Evolutionary conservation across 768 basidiomycete genomes (phyloP).

Genomic region (Tephrocybe sp.): DNA sequence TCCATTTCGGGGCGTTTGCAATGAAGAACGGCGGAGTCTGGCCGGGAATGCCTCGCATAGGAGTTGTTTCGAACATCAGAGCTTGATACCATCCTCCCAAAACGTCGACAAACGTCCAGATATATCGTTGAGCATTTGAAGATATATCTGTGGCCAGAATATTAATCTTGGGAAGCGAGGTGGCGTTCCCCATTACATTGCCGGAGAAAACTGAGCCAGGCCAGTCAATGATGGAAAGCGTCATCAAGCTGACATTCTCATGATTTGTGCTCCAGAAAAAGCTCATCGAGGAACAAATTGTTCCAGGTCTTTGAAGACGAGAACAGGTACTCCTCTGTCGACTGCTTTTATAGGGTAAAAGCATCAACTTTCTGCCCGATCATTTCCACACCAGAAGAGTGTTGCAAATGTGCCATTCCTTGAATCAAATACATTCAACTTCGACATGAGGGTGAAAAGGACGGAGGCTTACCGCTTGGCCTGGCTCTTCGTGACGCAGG

Average conservation of each 20-base stretch:
- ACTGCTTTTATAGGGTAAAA: neutral
- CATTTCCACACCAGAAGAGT: no score
- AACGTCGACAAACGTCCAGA: constrained; percentile 31
- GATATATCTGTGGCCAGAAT: constrained; percentile 24
- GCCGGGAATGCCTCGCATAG: constrained; percentile 15
- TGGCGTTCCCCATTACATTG: neutral
- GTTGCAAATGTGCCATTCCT: no score
- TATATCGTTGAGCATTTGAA: constrained; percentile 19
- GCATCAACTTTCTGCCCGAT: no score
- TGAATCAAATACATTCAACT: no score
- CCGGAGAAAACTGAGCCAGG: neutral
- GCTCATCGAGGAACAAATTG: constrained; percentile 6
- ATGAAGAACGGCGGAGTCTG: constrained; percentile 31
- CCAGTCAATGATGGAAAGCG: neutral
- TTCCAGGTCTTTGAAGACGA: constrained; percentile 4
- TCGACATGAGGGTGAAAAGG: no score
- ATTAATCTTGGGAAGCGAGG: constrained; percentile 4
- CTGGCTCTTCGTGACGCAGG: no score
- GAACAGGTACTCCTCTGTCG: neutral
- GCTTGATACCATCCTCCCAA: constrained; percentile 31
- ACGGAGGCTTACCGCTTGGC: no score
- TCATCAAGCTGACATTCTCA: neutral
- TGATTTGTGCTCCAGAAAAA: constrained; percentile 1
- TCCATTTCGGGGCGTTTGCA: constrained; percentile 17
- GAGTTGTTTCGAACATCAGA: constrained; percentile 21